Evolutionary conservation across 2,329 filamentous ascomycete genomes (phyloP), one percentile per base, ranked within the genome.

Genomic region (Chaetothyriales sp.): DNA sequence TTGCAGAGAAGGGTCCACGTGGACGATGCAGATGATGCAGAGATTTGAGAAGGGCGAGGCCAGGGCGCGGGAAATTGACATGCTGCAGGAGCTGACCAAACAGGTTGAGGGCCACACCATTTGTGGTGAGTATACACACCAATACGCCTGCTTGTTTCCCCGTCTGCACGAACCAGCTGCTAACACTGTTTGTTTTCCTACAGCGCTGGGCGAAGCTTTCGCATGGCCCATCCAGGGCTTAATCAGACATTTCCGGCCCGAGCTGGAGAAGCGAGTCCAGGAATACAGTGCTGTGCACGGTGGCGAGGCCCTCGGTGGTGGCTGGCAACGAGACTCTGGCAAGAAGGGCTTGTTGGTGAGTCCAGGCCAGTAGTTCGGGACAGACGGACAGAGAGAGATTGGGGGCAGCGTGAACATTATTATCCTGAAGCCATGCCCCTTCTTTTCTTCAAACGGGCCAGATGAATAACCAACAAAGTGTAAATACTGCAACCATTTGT

Each of bases 21-120:
- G 92, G 92, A 95, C 90, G 9, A 86, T 94, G 72, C 89, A 98
- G 77, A 97, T 98, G 70, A 97, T 98, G 92, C 77, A 85, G 70
- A 85, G 92, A 52, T 94, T 98, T 63, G 89, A 94, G 76, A 85
- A 86, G 69, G 92, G 92, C 54, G 81, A 87, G 70, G 92, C 86
- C 55, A 82, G 86, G 57, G 82, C 84, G 70, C 80, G 92, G 56
- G 92, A 98, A 73, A 98, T 98, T 68, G 92, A 98, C 69, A 98
- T 98, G 92, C 80, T 98, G 61, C 92, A 95, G 75, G 92, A 98
- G 76, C 75, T 98, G 62, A 98, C 92, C 58, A 98, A 98, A 79
- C 92, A 98, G 74, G 92, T 98, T 56, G 92, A 98, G 75, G 92
- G 92, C 9, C 92, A 98, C 76, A 97, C 92, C 47, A 98, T 98